Base-by-base conservation (phyloP, 352 stramenopile species). In the Pythium volutum region DNA sequence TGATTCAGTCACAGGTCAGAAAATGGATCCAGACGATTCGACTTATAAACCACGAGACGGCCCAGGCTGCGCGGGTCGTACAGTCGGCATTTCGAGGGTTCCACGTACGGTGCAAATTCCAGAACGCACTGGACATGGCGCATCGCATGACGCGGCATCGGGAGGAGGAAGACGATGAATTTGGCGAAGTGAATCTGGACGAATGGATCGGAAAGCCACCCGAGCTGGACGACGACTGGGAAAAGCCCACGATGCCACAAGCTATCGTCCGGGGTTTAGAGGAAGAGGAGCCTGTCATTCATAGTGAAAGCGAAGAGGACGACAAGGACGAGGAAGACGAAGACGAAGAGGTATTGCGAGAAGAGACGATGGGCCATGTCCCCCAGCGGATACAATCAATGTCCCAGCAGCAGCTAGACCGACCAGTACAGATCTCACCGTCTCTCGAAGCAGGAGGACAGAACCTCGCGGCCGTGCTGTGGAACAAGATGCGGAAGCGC, bases 81-180 rank as follows among this genome's bases (percentile, higher is more conserved):
- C 82, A 91, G 61, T 89, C 82, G 3, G 77, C 74, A n/a, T 89
- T 84, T 49, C 76, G 82, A 22, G 82, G 82, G 10, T 89, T 88
- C 53, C 67, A 80, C 45, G 74, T 89, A 6, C 77, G 82, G 4
- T 72, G 77, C 9, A 89, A 87, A 55, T 88, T 88, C 55, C 70
- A 73, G 18, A 76, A 84, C 26, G 82, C 82, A 8, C 49, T 91
- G 10, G 76, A 77, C 22, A 60, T 88, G 27, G 80, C 78, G 1
- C 71, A 75, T 7, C 48, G 45, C n/a, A 67, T 67, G 53, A 38
- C 25, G 1, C 43, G 61, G 11, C 62, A 82, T 4, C n/a, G n/a
- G n/a, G n/a, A n/a, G n/a, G 55, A 18, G 0, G 34, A 62, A 4
- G 66, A 66, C 15, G 68, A 67, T 22, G 64, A 62, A 2, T 89